phyloP scores from a whole-genome alignment of 1,284 basidiomycete genomes.

The Moesziomyces sp. region DNA sequence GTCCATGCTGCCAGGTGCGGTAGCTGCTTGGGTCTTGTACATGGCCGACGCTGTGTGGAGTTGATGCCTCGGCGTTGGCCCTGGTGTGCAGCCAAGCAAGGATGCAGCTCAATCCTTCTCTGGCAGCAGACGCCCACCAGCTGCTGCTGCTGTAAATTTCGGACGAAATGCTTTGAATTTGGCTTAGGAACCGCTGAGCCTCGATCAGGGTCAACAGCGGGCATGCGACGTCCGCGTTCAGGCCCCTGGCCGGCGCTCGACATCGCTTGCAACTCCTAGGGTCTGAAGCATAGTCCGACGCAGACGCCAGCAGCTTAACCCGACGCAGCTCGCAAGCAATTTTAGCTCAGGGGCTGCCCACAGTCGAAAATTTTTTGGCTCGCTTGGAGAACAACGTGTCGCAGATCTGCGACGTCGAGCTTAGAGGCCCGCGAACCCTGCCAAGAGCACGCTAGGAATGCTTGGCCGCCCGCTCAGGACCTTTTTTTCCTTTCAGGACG shows the following conservation, averaged over 20 bases:
- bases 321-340: conserved; percentile 5
- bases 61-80: conserved; percentile 9
- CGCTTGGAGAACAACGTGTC: background rate
- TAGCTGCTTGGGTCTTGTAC: too few species aligned
- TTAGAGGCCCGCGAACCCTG: conserved; percentile 2
- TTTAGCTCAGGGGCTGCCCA: conserved; percentile 12
- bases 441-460: conserved; percentile 30
- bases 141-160: conserved; percentile 20
- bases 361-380: conserved; percentile 4
- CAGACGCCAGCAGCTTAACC: background rate
- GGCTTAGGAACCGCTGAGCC: too few species aligned
- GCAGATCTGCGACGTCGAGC: too few species aligned
- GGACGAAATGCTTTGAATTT: conserved; percentile 5
- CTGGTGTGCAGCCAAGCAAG: conserved; percentile 9
- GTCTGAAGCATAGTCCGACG: background rate
- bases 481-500: background rate
- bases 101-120: conserved; percentile 33
- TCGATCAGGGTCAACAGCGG: too few species aligned
- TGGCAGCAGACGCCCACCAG: conserved; percentile 13
- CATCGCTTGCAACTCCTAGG: background rate
- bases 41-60: too few species aligned
- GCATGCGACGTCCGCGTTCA: too few species aligned
- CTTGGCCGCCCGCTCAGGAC: conserved; percentile 8
- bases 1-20: too few species aligned
- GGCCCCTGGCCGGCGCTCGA: background rate